These are phyloP conservation scores for Olyra latifolia DNA, from an alignment of 176 grass and related monocot genomes.

Conservation along the genomic window DNA sequence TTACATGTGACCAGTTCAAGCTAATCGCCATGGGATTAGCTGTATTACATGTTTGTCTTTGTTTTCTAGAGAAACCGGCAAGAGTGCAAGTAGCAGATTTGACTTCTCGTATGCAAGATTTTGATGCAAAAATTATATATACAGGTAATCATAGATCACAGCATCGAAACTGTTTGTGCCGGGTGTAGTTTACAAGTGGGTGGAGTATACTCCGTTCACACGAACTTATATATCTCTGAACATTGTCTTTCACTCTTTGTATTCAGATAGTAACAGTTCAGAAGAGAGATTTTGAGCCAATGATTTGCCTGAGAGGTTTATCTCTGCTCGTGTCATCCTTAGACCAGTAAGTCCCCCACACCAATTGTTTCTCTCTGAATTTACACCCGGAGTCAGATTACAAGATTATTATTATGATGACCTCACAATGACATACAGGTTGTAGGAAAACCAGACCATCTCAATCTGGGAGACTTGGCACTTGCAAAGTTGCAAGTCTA, in stretches of 20 bases:
- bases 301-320: not conserved
- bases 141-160: not conserved
- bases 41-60: not conserved
- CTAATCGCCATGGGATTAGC: not conserved
- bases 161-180: not conserved
- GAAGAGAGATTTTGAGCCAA: not conserved
- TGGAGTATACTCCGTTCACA: conserved; percentile 9
- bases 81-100: not conserved
- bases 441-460: conserved; percentile 4
- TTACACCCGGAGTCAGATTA: not conserved
- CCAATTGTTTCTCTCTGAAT: not conserved
- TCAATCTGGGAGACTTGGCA: conserved; percentile 8
- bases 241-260: not conserved
- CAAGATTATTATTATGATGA: not conserved
- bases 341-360: not conserved
- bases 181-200: not conserved
- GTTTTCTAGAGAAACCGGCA: not conserved
- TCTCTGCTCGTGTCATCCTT: not conserved
- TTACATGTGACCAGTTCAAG: not conserved
- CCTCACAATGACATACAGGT: not conserved
- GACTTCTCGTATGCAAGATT: not conserved
- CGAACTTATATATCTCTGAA: not conserved
- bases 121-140: not conserved
- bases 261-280: not conserved
- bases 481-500: not conserved